These are phyloP conservation scores for Rossbeevera mucosa DNA, from an alignment of 768 basidiomycete genomes.

Conservation along the genomic window DNA sequence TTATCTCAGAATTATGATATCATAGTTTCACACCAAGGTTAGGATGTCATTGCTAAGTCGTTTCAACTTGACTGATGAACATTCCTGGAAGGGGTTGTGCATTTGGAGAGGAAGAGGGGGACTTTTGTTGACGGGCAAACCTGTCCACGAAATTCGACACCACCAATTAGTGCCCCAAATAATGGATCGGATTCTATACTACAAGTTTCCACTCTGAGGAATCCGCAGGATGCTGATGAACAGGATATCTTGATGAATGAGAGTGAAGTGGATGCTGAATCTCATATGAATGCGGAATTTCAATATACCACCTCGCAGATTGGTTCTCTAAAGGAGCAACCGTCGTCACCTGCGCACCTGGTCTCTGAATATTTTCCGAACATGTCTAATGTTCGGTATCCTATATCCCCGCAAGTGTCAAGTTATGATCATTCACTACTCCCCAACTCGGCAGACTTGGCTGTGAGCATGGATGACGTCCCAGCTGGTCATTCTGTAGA, in stretches of 20 bases:
- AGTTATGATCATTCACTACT: too few relatives aligned
- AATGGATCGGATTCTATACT: too few relatives aligned
- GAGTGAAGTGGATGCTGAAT: background rate
- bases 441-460: too few relatives aligned
- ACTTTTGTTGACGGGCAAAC: background rate
- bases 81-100: background rate
- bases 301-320: background rate
- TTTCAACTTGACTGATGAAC: background rate
- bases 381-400: too few relatives aligned
- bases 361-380: too few relatives aligned
- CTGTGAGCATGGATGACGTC: too few relatives aligned
- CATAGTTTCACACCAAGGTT: conserved; percentile 1
- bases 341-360: too few relatives aligned
- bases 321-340: too few relatives aligned
- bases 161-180: background rate
- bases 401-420: too few relatives aligned
- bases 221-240: background rate
- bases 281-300: background rate
- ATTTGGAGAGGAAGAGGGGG: conserved; percentile 1
- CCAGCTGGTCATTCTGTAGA: background rate
- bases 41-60: background rate
- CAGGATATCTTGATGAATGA: too few relatives aligned
- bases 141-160: background rate
- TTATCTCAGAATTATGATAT: background rate
- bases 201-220: background rate